Evolutionary conservation across 225 moss, liverwort and hornwort species (phyloP), one percentile per base, ranked within the genome.

Genomic region (Bryum argenteum): DNA sequence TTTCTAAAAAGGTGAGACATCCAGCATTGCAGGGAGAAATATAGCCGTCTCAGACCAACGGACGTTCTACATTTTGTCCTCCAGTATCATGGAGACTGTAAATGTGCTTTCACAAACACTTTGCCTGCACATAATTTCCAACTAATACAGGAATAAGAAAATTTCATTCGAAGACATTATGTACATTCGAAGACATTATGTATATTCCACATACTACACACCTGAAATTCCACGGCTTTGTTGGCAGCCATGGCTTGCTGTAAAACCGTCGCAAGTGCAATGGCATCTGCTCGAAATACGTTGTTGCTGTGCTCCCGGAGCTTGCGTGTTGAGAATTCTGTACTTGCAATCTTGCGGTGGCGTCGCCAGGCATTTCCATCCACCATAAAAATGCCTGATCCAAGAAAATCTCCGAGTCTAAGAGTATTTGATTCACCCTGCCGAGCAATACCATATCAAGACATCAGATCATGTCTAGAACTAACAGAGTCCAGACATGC

Each of bases 311-410:
- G 90, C 58, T 90, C 94, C 15, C 96, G 90, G n/a, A 94, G 74
- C 74, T 91, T 94, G 10, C 87, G 82, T 9, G 88, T 90, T 0
- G 93, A 84, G 48, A 97, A 97, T 72, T 97, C 91, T 13, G 84
- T n/a, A 13, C 87, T 88, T 5, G 89, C 89, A 65, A 90, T 84
- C 71, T 87, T 90, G 20, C 96, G 85, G 61, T 97, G 94, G 44
- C 90, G 90, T 54, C 80, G 74, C 94, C 94, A 97, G 26, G 69
- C 52, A 0, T 82, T 67, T 38, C 91, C 91, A 77, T 94, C 83
- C 6, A 66, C 51, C 75, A 74, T 70, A 66, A 93, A 89, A 48
- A 95, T 61, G 56, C 93, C 95, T 0, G 47, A 44, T 13, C 93
- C 95, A 16, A 90, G 24, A 51, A 90, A 67, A 62, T 78, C 82